Conservation (phyloP, 352 stramenopile genomes). For the Phytophthora multivora region DNA sequence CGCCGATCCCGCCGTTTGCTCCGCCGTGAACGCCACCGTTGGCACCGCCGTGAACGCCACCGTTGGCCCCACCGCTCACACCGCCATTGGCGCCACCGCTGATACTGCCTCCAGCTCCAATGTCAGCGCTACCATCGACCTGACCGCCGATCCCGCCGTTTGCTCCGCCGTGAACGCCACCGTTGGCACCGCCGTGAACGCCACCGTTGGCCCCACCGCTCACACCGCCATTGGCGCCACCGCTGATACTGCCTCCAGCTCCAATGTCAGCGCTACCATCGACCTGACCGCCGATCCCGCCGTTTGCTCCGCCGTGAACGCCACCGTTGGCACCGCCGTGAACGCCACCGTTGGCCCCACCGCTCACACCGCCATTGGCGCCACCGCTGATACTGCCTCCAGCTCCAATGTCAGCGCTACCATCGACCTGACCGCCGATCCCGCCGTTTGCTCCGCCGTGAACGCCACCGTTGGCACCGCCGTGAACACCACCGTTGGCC, state of each 20-base stretch:
- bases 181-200: background rate
- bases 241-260: background rate
- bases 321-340: background rate
- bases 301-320: background rate
- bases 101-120: background rate
- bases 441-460: no score
- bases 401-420: background rate
- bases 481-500: background rate
- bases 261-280: background rate
- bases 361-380: no score
- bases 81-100: background rate
- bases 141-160: background rate
- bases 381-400: background rate
- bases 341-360: background rate
- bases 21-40: conserved; percentile 3
- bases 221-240: background rate
- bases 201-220: background rate
- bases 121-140: background rate
- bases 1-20: background rate
- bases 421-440: background rate
- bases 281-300: background rate
- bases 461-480: background rate
- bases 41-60: background rate
- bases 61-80: background rate
- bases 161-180: background rate